Evolutionary conservation across 768 basidiomycete genomes (phyloP).

Genomic region (Fibroporia radiculosa): DNA sequence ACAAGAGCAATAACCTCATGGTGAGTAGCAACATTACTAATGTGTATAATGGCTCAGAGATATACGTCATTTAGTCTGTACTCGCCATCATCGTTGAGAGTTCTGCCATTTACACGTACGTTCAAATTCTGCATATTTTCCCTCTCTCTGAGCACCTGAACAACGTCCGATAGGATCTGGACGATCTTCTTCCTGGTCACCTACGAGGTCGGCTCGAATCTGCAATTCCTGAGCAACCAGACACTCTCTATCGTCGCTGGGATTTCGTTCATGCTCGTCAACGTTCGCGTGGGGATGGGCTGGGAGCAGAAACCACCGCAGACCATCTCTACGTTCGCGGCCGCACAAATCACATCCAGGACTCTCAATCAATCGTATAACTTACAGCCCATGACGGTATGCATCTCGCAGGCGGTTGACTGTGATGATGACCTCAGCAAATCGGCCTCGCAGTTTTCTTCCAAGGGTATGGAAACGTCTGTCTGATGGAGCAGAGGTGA

Average conservation of each 20-base stretch:
- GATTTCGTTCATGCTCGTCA: background rate
- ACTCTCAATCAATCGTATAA: too few relatives aligned
- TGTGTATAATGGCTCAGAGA: background rate
- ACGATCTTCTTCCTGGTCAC: background rate
- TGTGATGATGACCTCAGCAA: too few relatives aligned
- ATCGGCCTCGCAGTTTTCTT: too few relatives aligned
- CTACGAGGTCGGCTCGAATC: background rate
- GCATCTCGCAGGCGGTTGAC: too few relatives aligned
- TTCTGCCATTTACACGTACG: background rate
- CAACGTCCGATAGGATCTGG: background rate
- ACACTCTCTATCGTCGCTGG: background rate
- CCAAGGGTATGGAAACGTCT: too few relatives aligned
- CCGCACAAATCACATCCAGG: too few relatives aligned
- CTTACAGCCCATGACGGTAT: too few relatives aligned
- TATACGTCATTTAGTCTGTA: background rate
- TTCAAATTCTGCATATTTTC: background rate
- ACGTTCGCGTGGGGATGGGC: background rate
- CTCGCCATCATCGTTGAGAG: background rate
- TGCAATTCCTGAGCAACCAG: background rate
- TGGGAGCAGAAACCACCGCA: too few relatives aligned
- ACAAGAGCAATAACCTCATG: background rate
- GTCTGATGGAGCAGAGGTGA: too few relatives aligned
- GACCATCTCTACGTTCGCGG: too few relatives aligned
- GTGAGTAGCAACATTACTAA: background rate
- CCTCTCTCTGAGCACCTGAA: background rate